phyloP scores from a whole-genome alignment of 768 basidiomycete species.

The Amanita pseudoporphyria region DNA sequence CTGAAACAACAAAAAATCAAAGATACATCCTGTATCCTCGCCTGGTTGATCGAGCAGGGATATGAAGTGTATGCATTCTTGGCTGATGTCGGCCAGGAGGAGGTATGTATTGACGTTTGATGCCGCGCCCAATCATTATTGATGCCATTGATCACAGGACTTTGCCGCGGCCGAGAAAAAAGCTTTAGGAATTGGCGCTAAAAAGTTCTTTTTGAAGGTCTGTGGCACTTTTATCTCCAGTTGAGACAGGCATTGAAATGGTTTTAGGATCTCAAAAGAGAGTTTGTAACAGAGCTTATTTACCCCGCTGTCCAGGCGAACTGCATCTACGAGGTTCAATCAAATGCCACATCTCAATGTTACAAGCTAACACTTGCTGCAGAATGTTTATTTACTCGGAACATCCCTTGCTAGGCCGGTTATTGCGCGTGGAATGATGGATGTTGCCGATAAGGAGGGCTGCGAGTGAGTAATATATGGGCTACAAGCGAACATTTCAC shows the following conservation, averaged over 20 bases:
- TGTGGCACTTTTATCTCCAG: neutral
- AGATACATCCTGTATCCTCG: constrained; percentile 99
- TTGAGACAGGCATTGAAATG: neutral
- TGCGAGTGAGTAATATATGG: constrained; percentile 70
- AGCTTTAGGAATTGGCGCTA: constrained; percentile 86
- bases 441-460: constrained; percentile 77
- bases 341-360: constrained; percentile 1
- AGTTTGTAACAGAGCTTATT: constrained; percentile 94
- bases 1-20: constrained; percentile 6
- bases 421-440: constrained; percentile 98
- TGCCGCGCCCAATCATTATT: constrained; percentile 1
- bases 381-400: constrained; percentile 96
- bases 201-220: constrained; percentile 90
- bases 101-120: constrained; percentile 32
- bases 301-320: constrained; percentile 98
- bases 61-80: constrained; percentile 98
- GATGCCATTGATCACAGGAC: constrained; percentile 43
- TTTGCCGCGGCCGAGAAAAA: constrained; percentile 88
- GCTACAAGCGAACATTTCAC: neutral
- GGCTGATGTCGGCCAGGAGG: constrained; percentile 92
- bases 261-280: constrained; percentile 77
- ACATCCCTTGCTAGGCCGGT: constrained; percentile 98
- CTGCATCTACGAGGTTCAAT: constrained; percentile 88
- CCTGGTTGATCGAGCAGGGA: constrained; percentile 97
- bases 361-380: constrained; percentile 4